A percentile compares a stretch with the other conserved stretches of the same genome.
Evolutionary conservation across 164 flowering plant genomes (phyloP).

Genomic region (Nelumbo lutea): DNA sequence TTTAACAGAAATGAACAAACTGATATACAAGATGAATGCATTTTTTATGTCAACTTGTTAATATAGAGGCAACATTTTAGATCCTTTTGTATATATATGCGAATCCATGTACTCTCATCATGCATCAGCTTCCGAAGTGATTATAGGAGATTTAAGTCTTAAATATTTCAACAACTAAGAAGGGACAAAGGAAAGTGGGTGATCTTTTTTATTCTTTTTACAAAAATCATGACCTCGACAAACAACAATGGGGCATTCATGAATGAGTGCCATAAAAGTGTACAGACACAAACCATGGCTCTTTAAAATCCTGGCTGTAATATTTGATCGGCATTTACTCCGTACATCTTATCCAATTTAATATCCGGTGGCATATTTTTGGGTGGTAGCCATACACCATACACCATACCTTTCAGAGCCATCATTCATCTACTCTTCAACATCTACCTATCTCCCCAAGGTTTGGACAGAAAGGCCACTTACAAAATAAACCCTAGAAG

Average conservation of each 20-base stretch:
- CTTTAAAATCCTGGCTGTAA: conserved; percentile 6
- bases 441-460: conserved; percentile 3
- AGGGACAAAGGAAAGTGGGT: conserved; percentile 21
- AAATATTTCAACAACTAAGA: conserved; percentile 20
- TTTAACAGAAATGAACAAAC: too few species aligned
- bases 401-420: neutral
- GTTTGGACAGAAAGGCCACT: conserved; percentile 8
- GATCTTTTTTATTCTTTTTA: conserved; percentile 5
- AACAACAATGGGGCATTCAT: conserved; percentile 21
- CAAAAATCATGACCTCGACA: conserved; percentile 4
- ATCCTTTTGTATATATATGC: too few species aligned
- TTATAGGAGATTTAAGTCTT: neutral
- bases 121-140: too few species aligned
- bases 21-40: too few species aligned
- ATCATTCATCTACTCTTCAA: conserved; percentile 1
- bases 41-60: too few species aligned
- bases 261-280: conserved; percentile 20
- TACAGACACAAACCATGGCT: conserved; percentile 13
- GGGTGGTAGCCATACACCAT: neutral
- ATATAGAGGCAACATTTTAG: too few species aligned
- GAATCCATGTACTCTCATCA: too few species aligned
- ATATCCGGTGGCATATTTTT: conserved; percentile 1
- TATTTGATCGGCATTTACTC: conserved; percentile 9
- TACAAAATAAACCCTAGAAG: neutral
- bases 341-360: conserved; percentile 9